Evolutionary conservation across 768 basidiomycete species (phyloP), one percentile per base, ranked within the genome.

Genomic region (Leccinum longicurvipes): DNA sequence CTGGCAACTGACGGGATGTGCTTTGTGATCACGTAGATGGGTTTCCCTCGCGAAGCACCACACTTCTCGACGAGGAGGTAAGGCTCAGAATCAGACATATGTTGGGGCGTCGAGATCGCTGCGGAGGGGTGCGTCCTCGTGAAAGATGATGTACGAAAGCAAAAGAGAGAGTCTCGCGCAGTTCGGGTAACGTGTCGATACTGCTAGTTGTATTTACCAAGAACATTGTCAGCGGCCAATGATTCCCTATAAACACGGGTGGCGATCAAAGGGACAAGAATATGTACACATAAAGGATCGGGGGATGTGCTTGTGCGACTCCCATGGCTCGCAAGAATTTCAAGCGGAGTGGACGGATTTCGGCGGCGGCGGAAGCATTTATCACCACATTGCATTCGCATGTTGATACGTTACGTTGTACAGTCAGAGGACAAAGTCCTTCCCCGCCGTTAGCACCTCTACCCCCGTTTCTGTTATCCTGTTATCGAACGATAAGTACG

Each of bases 401-500:
- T 64, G 56, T 39, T 39, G 39, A 39, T 58, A 61, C 59, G 53
- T 53, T 61, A 57, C 57, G 32, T 54, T 53, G 59, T 58, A 61
- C 60, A 19, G 34, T 61, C 51, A 73, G 31, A 72, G 60, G 51
- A 60, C 56, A 57, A 61, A 59, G 59, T 60, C 59, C 59, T 69
- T 67, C 27, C 79, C 80, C 29, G 82, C 86, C 5, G 94, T 96
- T 27, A 98, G 78, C 59, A 94, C 78, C 69, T 98, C 94, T 29
- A 88, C 87, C 3, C 94, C 94, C 21, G 84, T 88, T 63, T 94
- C 93, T 27, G 94, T 97, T 64, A 98, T 86, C 51, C 94, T 97
- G 66, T 48, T 34, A 47, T 42, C 31, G 54, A 17, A 29, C 39
- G 31, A 55, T 68, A 48, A 75, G 64, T 28, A 25, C 24, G 36